Percentiles rank a stretch among this genome's conserved stretches.
Conservation (phyloP, 139 green algal genomes). For the Nannochloris sp. region DNA sequence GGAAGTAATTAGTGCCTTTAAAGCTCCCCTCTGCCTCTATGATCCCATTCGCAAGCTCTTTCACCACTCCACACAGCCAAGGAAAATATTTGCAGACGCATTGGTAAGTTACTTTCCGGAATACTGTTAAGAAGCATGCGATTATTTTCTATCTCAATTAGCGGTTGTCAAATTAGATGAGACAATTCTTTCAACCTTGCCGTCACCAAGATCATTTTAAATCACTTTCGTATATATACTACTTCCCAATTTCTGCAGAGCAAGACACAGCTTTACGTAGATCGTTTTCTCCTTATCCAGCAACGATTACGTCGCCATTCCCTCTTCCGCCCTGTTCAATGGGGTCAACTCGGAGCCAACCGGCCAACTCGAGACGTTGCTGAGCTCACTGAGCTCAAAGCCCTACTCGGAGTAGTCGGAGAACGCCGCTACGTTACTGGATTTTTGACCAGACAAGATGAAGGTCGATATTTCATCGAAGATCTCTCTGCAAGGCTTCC, state of each 20-base stretch:
- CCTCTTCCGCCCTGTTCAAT: slow-evolving; percentile 46
- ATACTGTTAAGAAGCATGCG: no score
- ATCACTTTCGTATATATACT: no score
- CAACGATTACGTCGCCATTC: slow-evolving; percentile 59
- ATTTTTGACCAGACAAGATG: slow-evolving; percentile 65
- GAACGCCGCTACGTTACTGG: slow-evolving; percentile 63
- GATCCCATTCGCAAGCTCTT: slow-evolving; percentile 50
- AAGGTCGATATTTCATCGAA: slow-evolving; percentile 69
- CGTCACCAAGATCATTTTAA: no score
- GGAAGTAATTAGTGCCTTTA: slow-evolving; percentile 48
- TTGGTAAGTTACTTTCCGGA: slow-evolving; percentile 9
- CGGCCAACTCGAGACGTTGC: not conserved
- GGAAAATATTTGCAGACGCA: slow-evolving; percentile 34
- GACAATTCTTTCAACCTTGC: no score
- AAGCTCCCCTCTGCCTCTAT: slow-evolving; percentile 47
- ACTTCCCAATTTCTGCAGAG: slow-evolving; percentile 52
- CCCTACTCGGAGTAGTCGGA: slow-evolving; percentile 56
- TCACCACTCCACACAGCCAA: not conserved
- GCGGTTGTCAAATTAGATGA: no score
- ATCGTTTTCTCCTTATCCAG: slow-evolving; percentile 58
- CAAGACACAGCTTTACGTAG: slow-evolving; percentile 63
- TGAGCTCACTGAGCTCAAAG: slow-evolving; percentile 72
- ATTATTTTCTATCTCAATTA: no score
- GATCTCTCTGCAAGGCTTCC: slow-evolving; percentile 65
- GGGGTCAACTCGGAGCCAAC: not conserved